Evolutionary conservation across 2,329 filamentous ascomycete genomes (phyloP), one percentile per base, ranked within the genome.

Genomic region (Xylaria sp.): DNA sequence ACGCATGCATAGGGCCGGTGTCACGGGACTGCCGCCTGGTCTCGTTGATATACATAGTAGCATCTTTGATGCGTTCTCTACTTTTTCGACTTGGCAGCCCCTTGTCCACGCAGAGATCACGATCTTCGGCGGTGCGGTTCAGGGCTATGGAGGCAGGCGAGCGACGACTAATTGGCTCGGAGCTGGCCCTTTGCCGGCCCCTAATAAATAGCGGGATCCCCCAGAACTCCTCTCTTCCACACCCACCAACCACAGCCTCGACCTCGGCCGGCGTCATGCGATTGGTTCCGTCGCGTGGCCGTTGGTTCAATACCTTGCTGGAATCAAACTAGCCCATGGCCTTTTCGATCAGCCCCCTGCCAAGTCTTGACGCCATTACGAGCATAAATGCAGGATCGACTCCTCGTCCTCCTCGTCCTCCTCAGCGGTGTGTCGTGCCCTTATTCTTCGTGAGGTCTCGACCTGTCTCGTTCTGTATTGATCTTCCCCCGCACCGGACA

Each of bases 311-410:
- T 56, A 54, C 54, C 59, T 57, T 57, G 56, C 56, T 56, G n/a
- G 29, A 17, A 51, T 53, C 57, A 59, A 54, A 54, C 39, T 61
- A 61, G 59, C 49, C 52, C 54, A 52, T 57, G 53, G 56, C 57
- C 54, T 60, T 62, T 60, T 62, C 53, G 59, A 54, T 48, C 50
- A 53, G 54, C 54, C 59, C n/a, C 59, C 54, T 59, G 59, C 54
- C 53, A 59, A 44, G 44, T 45, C 44, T 42, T 42, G 34, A 39
- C 29, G 7, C 17, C 29, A 34, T 34, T 44, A 48, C 51, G 44
- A 56, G 52, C 57, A 61, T 61, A 61, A 50, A 60, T 59, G 58
- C 48, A 39, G 45, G 44, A 56, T 45, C 55, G 24, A 48, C 50
- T 56, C 56, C 58, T 55, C 46, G 43, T 39, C 47, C 38, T 34